Evolutionary conservation across 1,284 basidiomycete genomes (phyloP).

Genomic region (Vanrija humicola): DNA sequence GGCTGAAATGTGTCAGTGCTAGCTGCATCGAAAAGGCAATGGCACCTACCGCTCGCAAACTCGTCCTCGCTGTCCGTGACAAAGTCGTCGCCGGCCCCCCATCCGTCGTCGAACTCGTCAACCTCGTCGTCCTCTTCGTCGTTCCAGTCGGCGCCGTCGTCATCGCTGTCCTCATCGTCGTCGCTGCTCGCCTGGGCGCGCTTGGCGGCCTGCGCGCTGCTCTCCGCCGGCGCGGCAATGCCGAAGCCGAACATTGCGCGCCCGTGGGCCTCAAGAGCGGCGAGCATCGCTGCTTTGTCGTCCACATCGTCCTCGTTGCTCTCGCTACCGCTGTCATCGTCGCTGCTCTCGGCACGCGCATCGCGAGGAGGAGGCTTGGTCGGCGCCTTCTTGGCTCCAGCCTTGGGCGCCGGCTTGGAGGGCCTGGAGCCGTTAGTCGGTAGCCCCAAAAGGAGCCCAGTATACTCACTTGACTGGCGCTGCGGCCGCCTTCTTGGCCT

Average conservation of each 20-base stretch:
- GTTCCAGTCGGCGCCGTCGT: slow-evolving; percentile 17
- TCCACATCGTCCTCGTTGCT: slow-evolving; percentile 19
- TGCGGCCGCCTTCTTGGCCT: neutral
- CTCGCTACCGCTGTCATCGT: neutral
- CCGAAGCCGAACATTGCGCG: slow-evolving; percentile 40
- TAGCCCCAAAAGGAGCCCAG: neutral
- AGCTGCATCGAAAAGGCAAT: too few species aligned
- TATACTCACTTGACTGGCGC: neutral
- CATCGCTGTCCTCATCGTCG: slow-evolving; percentile 16
- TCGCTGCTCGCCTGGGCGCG: neutral
- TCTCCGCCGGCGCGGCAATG: slow-evolving; percentile 19
- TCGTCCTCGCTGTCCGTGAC: slow-evolving; percentile 42
- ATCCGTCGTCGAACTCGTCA: slow-evolving; percentile 42
- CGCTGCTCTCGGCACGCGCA: neutral
- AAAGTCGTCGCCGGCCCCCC: slow-evolving; percentile 38
- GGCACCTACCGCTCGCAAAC: slow-evolving; percentile 7
- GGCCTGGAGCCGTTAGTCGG: too few species aligned
- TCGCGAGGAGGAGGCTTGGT: neutral
- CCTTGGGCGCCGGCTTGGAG: neutral
- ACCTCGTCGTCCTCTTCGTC: slow-evolving; percentile 26
- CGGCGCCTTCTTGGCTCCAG: neutral
- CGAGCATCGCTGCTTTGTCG: slow-evolving; percentile 40
- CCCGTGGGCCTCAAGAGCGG: slow-evolving; percentile 44
- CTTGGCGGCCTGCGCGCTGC: slow-evolving; percentile 17
- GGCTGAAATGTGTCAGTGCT: neutral